Evolutionary conservation across 2,329 filamentous ascomycete genomes (phyloP).

Genomic region (Sphaerulina vaccinii): DNA sequence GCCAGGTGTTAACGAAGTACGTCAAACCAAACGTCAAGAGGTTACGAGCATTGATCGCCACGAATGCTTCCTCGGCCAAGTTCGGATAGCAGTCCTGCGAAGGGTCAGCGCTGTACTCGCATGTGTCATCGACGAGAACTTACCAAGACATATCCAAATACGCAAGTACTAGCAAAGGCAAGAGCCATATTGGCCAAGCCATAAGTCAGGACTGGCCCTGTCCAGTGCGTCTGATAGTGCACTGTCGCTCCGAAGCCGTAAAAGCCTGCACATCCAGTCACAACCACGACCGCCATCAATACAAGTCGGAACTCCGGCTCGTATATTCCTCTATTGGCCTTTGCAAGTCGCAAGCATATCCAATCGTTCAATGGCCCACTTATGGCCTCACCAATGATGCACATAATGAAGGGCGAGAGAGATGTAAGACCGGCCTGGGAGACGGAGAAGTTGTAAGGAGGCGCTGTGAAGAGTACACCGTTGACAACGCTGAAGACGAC

Average conservation of each 20-base stretch:
- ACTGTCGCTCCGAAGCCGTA: constrained; percentile 50
- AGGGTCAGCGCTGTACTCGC: not conserved
- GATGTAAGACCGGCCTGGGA: constrained; percentile 50
- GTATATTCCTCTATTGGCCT: constrained; percentile 36
- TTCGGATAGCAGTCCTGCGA: constrained; percentile 45
- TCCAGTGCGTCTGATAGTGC: constrained; percentile 50
- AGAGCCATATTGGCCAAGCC: constrained; percentile 52
- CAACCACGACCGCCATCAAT: constrained; percentile 43
- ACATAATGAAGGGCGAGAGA: constrained; percentile 51
- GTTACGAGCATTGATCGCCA: constrained; percentile 53
- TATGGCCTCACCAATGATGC: constrained; percentile 47
- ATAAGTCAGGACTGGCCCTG: constrained; percentile 49
- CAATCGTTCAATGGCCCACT: constrained; percentile 50
- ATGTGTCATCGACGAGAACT: not conserved
- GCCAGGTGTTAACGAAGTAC: constrained; percentile 40
- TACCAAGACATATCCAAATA: constrained; percentile 51
- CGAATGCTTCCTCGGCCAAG: constrained; percentile 52
- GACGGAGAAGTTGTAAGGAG: constrained; percentile 48
- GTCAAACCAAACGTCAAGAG: constrained; percentile 50
- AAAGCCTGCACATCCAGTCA: constrained; percentile 48
- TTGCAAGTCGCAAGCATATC: constrained; percentile 37
- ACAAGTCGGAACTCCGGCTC: constrained; percentile 36
- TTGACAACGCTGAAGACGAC: constrained; percentile 51
- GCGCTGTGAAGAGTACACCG: constrained; percentile 40
- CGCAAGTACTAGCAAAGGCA: constrained; percentile 49